Percentiles rank a stretch among this genome's conserved stretches.
phyloP scores from a whole-genome alignment of 352 stramenopile genomes.

The Stramenopiles sp. region DNA sequence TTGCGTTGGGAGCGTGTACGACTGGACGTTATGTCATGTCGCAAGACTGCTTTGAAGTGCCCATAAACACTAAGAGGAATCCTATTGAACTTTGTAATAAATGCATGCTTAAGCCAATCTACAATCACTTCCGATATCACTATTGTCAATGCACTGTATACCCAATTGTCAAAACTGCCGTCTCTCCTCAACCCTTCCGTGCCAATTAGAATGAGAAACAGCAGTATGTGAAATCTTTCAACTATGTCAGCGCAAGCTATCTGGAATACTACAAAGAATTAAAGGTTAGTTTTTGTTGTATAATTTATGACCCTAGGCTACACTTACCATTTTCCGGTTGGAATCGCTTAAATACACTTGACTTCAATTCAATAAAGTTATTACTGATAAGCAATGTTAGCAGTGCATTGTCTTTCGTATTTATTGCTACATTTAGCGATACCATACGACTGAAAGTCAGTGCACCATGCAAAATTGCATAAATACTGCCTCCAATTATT shows the following conservation, averaged over 20 bases:
- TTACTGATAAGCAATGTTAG: slow-evolving; percentile 83
- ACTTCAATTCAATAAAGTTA: slow-evolving; percentile 97
- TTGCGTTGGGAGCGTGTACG: too few species aligned
- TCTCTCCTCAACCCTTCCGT: slow-evolving; percentile 55
- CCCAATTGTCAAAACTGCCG: too few species aligned
- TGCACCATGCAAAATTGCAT: slow-evolving; percentile 66
- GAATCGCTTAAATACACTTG: slow-evolving; percentile 90
- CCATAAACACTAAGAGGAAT: slow-evolving; percentile 75
- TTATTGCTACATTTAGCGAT: slow-evolving; percentile 88
- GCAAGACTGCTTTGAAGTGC: slow-evolving; percentile 81
- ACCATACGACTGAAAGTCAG: slow-evolving; percentile 88
- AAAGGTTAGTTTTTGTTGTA: slow-evolving; percentile 39
- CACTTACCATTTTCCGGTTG: slow-evolving; percentile 23
- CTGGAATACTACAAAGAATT: slow-evolving; percentile 88
- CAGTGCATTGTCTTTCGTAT: slow-evolving; percentile 74
- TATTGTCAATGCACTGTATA: slow-evolving; percentile 33
- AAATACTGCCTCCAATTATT: slow-evolving; percentile 36
- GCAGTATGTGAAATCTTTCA: slow-evolving; percentile 87
- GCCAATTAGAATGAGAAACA: slow-evolving; percentile 85
- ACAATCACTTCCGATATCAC: slow-evolving; percentile 78
- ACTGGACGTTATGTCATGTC: slow-evolving; percentile 77
- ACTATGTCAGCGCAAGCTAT: slow-evolving; percentile 85
- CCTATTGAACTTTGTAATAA: slow-evolving; percentile 98
- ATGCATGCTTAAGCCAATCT: slow-evolving; percentile 96
- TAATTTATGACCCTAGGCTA: background rate